A percentile compares a stretch with the other conserved stretches of the same genome.
These are phyloP conservation scores for Coemansia aciculifera DNA, from an alignment of 192 early-diverging fungal genomes.

Conservation along the genomic window DNA sequence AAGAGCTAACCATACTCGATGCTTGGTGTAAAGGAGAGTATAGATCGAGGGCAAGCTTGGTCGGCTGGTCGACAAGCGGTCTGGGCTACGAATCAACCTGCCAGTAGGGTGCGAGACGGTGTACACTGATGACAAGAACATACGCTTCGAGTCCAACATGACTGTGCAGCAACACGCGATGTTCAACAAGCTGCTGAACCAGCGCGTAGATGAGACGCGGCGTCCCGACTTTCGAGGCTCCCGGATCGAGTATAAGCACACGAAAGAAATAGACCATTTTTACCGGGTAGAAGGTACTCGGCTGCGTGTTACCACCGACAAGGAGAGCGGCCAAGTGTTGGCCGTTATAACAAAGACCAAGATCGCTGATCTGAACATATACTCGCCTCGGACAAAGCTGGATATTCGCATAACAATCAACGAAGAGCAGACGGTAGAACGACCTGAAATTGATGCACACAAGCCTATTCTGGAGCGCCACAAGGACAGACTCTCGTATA, in stretches of 20 bases:
- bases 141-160: slow-evolving; percentile 86
- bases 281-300: slow-evolving; percentile 53
- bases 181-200: slow-evolving; percentile 83
- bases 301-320: slow-evolving; percentile 66
- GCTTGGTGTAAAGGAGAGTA: neutral
- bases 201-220: slow-evolving; percentile 60
- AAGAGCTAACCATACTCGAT: slow-evolving; percentile 6
- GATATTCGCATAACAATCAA: slow-evolving; percentile 89
- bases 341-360: slow-evolving; percentile 71
- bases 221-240: slow-evolving; percentile 54
- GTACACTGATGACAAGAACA: slow-evolving; percentile 25
- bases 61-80: slow-evolving; percentile 67
- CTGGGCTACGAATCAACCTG: slow-evolving; percentile 60
- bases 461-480: slow-evolving; percentile 63
- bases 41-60: slow-evolving; percentile 94
- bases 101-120: slow-evolving; percentile 67
- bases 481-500: slow-evolving; percentile 88
- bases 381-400: slow-evolving; percentile 72
- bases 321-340: slow-evolving; percentile 61
- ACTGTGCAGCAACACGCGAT: slow-evolving; percentile 78
- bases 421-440: slow-evolving; percentile 58
- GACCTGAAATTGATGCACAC: slow-evolving; percentile 53
- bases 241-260: slow-evolving; percentile 70
- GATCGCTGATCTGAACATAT: slow-evolving; percentile 84
- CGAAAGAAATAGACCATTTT: slow-evolving; percentile 71